Evolutionary conservation across 768 basidiomycete genomes (phyloP).

Genomic region (Suillus tomentosus): DNA sequence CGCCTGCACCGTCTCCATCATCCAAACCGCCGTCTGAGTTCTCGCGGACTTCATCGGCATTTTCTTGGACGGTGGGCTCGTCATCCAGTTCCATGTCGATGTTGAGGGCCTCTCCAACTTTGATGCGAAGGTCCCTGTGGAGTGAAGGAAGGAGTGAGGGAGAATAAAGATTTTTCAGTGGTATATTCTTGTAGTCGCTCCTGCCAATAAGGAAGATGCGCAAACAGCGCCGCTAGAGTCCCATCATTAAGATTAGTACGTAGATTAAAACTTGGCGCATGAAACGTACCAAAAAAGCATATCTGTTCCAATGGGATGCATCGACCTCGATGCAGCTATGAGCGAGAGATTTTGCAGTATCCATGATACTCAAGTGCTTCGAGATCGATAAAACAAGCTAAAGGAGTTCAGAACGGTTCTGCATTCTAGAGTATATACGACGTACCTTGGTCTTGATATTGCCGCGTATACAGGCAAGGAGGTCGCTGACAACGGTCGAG

Average conservation of each 20-base stretch:
- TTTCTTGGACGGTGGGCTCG: too few species aligned
- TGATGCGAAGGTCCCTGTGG: constrained; percentile 4
- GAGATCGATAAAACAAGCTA: neutral
- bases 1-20: too few species aligned
- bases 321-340: constrained; percentile 7
- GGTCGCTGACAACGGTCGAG: neutral
- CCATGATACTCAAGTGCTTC: too few species aligned
- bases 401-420: too few species aligned
- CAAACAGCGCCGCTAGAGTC: constrained; percentile 7
- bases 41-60: too few species aligned
- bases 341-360: neutral
- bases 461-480: neutral
- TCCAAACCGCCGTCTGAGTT: too few species aligned
- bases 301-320: constrained; percentile 7
- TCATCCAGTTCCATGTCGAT: too few species aligned
- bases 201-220: constrained; percentile 11
- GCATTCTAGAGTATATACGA: too few species aligned
- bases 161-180: constrained; percentile 7
- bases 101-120: neutral
- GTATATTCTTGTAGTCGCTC: neutral
- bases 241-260: neutral
- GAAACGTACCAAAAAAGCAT: constrained; percentile 12
- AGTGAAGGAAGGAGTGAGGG: neutral
- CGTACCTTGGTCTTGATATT: constrained; percentile 4
- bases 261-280: neutral